Evolutionary conservation across 1,284 basidiomycete species (phyloP), one percentile per base, ranked within the genome.

Genomic region (Boletus mariae): DNA sequence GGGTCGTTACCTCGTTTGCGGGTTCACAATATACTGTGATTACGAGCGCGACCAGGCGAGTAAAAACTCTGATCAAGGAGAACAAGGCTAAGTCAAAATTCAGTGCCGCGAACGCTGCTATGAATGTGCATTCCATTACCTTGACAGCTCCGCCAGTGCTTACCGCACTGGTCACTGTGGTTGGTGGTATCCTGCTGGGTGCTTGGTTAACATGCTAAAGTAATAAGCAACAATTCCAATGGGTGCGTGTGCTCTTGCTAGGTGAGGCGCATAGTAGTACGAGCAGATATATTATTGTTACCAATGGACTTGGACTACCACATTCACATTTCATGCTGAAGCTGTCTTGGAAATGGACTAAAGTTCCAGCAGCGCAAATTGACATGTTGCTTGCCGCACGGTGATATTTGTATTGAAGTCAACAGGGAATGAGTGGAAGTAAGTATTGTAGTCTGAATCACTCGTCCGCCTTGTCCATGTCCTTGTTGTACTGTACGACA

Each of bases 401-500:
- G 41, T 20, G 45, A 15, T 17, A 47, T 42, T 41, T 46, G 46
- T 38, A 54, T 23, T 41, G 46, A 41, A 8, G 41, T 47, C 13
- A 31, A 47, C 7, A 4, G 12, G 28, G 45, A 49, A 41, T 46
- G 34, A 13, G 10, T 13, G 45, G 32, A 26, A 44, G 37, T 29
- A 28, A 54, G 25, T 37, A 46, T 45, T 47, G 45, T 46, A 50
- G 44, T 32, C 34, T 8, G 6, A 32, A 58, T 57, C 46, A 74
- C 59, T 75, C 71, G 52, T 74, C 70, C 48, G 62, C 61, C 45
- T 68, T 51, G 41, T 50, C 64, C 76, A 89, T 71, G 64, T 89
- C 77, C 74, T 80, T 86, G 75, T 87, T 86, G 58, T 85, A 59
- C 44, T 63, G 51, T 45, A 43, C 17, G 55, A 56, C 13, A 35